A percentile compares a stretch with the other conserved stretches of the same genome.
Evolutionary conservation across 1,284 basidiomycete species (phyloP).

Genomic region (Marasmius sp.): DNA sequence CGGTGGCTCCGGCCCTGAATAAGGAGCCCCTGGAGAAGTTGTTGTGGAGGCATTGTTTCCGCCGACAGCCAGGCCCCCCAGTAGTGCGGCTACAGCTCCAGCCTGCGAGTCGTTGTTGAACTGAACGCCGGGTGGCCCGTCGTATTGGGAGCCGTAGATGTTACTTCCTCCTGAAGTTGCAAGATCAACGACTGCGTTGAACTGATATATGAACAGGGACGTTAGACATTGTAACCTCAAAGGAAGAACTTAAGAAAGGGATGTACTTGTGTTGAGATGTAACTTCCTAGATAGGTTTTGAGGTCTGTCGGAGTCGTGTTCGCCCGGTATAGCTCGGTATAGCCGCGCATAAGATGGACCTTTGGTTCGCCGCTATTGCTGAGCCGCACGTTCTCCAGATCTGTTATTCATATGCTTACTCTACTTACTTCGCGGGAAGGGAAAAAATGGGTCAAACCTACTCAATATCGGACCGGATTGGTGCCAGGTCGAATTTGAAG

Average conservation of each 20-base stretch:
- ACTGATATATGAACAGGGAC: neutral
- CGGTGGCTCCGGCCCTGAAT: neutral
- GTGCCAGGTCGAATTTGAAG: too few relatives aligned
- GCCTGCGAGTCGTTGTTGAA: neutral
- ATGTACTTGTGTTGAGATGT: neutral
- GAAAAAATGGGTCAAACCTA: too few relatives aligned
- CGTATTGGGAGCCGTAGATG: neutral
- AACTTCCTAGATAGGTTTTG: too few relatives aligned
- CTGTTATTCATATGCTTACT: too few relatives aligned
- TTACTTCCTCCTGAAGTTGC: neutral
- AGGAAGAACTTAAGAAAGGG: neutral
- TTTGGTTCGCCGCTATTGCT: too few relatives aligned
- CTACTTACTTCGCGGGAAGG: too few relatives aligned
- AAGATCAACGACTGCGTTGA: constrained; percentile 16
- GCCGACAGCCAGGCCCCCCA: neutral
- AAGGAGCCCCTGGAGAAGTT: neutral
- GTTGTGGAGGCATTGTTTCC: neutral
- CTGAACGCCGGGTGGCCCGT: neutral
- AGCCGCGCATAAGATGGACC: too few relatives aligned
- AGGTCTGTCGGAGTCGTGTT: too few relatives aligned
- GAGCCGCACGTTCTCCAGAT: too few relatives aligned
- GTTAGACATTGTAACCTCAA: neutral
- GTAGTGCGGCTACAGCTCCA: neutral
- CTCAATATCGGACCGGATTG: too few relatives aligned
- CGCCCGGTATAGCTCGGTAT: too few relatives aligned